Conservation (phyloP, 345 rosid species). For the Pseudoturritis turrita region DNA sequence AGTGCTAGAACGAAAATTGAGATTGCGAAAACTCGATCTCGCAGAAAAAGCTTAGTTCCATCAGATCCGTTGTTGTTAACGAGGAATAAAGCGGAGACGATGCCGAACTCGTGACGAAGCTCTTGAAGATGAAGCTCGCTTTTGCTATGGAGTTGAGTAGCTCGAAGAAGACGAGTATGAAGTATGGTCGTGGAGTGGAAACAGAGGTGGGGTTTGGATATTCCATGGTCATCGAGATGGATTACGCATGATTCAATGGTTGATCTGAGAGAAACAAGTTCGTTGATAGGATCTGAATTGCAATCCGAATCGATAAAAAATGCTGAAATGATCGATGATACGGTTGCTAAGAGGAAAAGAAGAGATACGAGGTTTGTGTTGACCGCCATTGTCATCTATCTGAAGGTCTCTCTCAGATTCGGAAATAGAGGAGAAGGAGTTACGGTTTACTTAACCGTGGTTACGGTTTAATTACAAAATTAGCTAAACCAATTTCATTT, state of each 20-base stretch:
- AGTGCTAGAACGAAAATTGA: conserved; percentile 60
- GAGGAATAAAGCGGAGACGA: conserved; percentile 68
- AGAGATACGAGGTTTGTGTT: background rate
- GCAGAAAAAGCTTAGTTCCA: conserved; percentile 60
- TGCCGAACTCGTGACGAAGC: conserved; percentile 59
- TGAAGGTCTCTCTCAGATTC: conserved; percentile 1
- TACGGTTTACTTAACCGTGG: too few relatives aligned
- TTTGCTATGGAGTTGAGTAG: conserved; percentile 56
- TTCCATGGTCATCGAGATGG: conserved; percentile 66
- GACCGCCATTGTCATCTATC: conserved; percentile 35
- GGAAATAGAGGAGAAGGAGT: background rate
- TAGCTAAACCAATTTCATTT: too few relatives aligned
- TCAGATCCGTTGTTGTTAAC: conserved; percentile 52
- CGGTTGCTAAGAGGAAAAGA: conserved; percentile 26
- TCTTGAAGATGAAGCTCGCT: conserved; percentile 67
- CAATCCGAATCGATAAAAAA: conserved; percentile 21
- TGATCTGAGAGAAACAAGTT: conserved; percentile 69
- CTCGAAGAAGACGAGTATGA: conserved; percentile 84
- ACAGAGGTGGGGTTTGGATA: conserved; percentile 64
- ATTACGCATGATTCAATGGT: conserved; percentile 58
- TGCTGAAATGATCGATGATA: background rate
- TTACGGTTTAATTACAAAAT: too few relatives aligned
- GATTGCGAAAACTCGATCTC: conserved; percentile 70
- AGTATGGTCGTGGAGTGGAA: conserved; percentile 67
- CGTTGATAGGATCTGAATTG: conserved; percentile 44